Evolutionary conservation across 805 yeast genomes (phyloP).

Genomic region (Schizosaccharomyces lindneri): DNA sequence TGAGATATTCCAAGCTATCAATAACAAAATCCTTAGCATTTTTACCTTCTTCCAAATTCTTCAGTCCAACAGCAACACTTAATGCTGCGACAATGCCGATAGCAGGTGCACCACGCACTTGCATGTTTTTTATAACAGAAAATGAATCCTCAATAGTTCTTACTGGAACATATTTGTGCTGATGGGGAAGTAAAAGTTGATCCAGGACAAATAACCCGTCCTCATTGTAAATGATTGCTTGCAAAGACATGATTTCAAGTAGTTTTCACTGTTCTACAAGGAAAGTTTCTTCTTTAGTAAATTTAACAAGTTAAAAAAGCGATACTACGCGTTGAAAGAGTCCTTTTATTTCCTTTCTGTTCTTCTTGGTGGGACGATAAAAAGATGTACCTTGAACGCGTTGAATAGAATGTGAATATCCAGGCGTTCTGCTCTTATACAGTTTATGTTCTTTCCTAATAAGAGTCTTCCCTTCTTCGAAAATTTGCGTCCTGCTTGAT

Average conservation of each 20-base stretch:
- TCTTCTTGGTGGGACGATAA: no score
- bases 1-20: constrained; percentile 34
- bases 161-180: constrained; percentile 41
- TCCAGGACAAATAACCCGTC: constrained; percentile 38
- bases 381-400: no score
- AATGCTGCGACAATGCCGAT: constrained; percentile 86
- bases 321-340: no score
- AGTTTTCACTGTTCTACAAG: no score
- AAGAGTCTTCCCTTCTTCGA: no score
- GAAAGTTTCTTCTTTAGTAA: no score
- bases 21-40: constrained; percentile 14
- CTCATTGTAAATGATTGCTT: constrained; percentile 7
- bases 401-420: no score
- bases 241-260: constrained; percentile 4
- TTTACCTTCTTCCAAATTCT: background rate
- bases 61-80: constrained; percentile 51
- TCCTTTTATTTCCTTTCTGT: no score
- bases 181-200: constrained; percentile 62
- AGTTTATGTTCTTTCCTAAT: no score
- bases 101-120: constrained; percentile 95
- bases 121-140: constrained; percentile 68
- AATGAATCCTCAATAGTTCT: constrained; percentile 48
- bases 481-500: no score
- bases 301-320: no score
- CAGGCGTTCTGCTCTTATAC: no score